Conservation (phyloP, 352 stramenopile genomes). For the Saprolegnia diclina region DNA sequence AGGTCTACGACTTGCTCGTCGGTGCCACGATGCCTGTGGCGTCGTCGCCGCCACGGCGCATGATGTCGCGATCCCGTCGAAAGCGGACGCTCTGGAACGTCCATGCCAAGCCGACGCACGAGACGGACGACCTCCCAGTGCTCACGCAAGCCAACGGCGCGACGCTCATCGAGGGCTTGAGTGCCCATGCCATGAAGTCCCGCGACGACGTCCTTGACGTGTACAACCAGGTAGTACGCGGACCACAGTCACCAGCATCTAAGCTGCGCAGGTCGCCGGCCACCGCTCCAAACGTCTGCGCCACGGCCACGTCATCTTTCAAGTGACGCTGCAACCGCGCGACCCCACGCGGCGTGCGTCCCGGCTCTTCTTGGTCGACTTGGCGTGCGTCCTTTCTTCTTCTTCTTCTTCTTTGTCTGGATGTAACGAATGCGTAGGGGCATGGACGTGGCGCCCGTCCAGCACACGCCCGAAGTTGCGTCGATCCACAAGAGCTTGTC, state of each 20-base stretch:
- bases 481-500: constrained; percentile 76
- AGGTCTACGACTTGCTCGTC: constrained; percentile 66
- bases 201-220: constrained; percentile 47
- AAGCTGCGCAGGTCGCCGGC: neutral
- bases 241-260: too few species aligned
- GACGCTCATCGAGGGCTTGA: constrained; percentile 67
- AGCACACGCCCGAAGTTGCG: constrained; percentile 53
- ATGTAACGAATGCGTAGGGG: too few species aligned
- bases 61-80: neutral
- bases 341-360: constrained; percentile 46
- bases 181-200: constrained; percentile 41
- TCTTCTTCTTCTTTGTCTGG: too few species aligned
- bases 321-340: constrained; percentile 48
- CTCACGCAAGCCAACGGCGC: constrained; percentile 59
- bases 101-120: constrained; percentile 35
- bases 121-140: constrained; percentile 46
- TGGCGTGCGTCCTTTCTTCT: constrained; percentile 54
- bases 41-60: neutral
- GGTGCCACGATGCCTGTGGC: constrained; percentile 26
- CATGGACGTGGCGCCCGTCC: constrained; percentile 56
- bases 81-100: constrained; percentile 44
- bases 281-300: constrained; percentile 52
- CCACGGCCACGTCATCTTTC: constrained; percentile 64
- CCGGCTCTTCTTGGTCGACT: constrained; percentile 63
- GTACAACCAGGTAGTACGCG: constrained; percentile 45